These are phyloP conservation scores for Kregervanrija pseudodelftensis DNA, from an alignment of 805 yeast species.

Conservation along the genomic window DNA sequence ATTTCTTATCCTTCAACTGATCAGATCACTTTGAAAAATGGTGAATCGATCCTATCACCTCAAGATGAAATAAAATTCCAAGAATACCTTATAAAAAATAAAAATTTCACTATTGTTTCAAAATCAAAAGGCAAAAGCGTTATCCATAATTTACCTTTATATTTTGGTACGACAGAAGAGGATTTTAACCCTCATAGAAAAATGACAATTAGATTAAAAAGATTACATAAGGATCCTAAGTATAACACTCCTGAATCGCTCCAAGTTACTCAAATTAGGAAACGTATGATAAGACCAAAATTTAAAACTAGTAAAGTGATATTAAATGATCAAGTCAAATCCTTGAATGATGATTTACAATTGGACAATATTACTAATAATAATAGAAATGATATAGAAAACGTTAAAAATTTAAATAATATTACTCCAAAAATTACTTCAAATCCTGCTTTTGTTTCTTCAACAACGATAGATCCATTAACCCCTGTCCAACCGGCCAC, in stretches of 20 bases:
- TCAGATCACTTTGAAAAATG: background rate
- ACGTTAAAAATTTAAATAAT: too few relatives aligned
- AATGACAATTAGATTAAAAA: slow-evolving; percentile 16
- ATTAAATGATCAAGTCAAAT: too few relatives aligned
- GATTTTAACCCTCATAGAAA: slow-evolving; percentile 22
- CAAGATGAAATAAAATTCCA: slow-evolving; percentile 25
- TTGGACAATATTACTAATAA: too few relatives aligned
- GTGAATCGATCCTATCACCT: slow-evolving; percentile 2
- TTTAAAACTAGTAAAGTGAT: too few relatives aligned
- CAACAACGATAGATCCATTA: too few relatives aligned
- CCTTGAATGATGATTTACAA: too few relatives aligned
- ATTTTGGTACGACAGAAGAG: slow-evolving; percentile 26
- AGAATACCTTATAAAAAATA: slow-evolving; percentile 13
- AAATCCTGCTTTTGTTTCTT: too few relatives aligned
- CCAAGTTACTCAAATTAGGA: background rate
- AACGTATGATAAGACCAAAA: too few relatives aligned
- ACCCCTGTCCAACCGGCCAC: too few relatives aligned
- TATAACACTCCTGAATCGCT: slow-evolving; percentile 7
- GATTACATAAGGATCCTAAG: slow-evolving; percentile 13
- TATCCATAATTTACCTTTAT: slow-evolving; percentile 21
- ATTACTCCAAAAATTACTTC: too few relatives aligned
- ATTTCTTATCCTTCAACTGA: too few relatives aligned
- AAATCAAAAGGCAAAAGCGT: slow-evolving; percentile 11
- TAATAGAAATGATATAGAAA: too few relatives aligned
- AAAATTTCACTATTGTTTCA: slow-evolving; percentile 11